phyloP scores from a whole-genome alignment of 106 monocot species.

The Allium cepa region DNA sequence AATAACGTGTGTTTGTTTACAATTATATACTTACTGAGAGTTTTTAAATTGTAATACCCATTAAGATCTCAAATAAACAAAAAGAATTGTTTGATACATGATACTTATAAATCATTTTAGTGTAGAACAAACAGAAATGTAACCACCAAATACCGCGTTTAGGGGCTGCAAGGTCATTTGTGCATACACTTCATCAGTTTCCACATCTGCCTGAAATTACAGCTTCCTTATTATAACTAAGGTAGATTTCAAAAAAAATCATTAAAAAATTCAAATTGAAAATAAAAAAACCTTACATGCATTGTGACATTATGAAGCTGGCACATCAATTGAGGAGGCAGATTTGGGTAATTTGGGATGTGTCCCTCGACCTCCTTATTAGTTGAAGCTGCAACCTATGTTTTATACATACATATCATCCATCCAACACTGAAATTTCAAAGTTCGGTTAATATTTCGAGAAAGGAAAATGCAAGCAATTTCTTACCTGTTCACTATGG shows the following conservation, averaged over 20 bases:
- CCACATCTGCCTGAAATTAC: slow-evolving; percentile 71
- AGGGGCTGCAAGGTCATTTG: slow-evolving; percentile 90
- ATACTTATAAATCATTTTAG: no score
- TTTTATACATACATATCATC: background rate
- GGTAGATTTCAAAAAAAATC: background rate
- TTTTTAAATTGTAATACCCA: no score
- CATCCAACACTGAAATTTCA: slow-evolving; percentile 1
- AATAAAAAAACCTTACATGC: slow-evolving; percentile 44
- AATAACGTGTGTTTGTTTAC: no score
- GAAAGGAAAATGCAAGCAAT: background rate
- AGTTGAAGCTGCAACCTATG: slow-evolving; percentile 70
- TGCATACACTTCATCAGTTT: slow-evolving; percentile 91
- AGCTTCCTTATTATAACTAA: slow-evolving; percentile 4
- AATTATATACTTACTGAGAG: no score
- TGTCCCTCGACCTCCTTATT: slow-evolving; percentile 87
- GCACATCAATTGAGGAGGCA: slow-evolving; percentile 82
- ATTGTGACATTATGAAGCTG: slow-evolving; percentile 85
- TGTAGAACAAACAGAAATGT: no score
- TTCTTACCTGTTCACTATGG: slow-evolving; percentile 78
- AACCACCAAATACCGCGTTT: slow-evolving; percentile 32
- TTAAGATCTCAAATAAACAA: no score
- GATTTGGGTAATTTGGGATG: slow-evolving; percentile 78
- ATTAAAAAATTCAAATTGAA: background rate
- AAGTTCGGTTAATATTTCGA: background rate
- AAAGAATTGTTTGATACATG: no score